These are phyloP conservation scores for Nicotiana tomentosiformis DNA, from an alignment of 257 asterid species.

Conservation along the genomic window DNA sequence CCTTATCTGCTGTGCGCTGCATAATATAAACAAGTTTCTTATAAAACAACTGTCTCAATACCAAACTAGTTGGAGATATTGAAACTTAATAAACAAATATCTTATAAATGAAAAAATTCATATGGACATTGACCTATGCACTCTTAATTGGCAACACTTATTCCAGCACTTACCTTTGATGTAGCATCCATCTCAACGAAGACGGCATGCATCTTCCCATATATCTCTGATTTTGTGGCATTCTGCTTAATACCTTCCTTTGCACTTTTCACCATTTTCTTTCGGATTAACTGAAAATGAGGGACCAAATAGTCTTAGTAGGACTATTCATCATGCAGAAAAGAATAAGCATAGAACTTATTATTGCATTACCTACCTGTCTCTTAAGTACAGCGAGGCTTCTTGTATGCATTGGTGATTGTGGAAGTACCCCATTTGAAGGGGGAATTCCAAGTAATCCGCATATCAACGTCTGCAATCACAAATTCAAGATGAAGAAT, in stretches of 20 bases:
- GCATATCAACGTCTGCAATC: constrained; percentile 71
- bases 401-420: constrained; percentile 96
- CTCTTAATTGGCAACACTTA: not conserved
- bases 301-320: not conserved
- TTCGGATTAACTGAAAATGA: constrained; percentile 52
- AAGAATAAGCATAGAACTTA: not conserved
- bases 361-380: constrained; percentile 47
- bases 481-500: constrained; percentile 2
- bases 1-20: constrained; percentile 60
- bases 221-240: constrained; percentile 78
- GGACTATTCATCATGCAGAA: not conserved
- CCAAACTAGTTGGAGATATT: not conserved
- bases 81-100: not conserved
- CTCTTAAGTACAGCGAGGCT: constrained; percentile 90
- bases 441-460: constrained; percentile 98
- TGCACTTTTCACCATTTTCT: constrained; percentile 77
- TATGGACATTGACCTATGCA: not conserved
- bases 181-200: constrained; percentile 81
- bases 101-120: not conserved
- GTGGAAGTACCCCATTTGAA: constrained; percentile 98
- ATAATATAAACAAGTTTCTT: not conserved
- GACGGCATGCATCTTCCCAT: constrained; percentile 81
- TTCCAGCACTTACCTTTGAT: constrained; percentile 40
- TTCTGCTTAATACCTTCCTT: constrained; percentile 69
- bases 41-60: not conserved